Evolutionary conservation across 75 land plant genomes (phyloP).

Genomic region (Picea sitchensis): DNA sequence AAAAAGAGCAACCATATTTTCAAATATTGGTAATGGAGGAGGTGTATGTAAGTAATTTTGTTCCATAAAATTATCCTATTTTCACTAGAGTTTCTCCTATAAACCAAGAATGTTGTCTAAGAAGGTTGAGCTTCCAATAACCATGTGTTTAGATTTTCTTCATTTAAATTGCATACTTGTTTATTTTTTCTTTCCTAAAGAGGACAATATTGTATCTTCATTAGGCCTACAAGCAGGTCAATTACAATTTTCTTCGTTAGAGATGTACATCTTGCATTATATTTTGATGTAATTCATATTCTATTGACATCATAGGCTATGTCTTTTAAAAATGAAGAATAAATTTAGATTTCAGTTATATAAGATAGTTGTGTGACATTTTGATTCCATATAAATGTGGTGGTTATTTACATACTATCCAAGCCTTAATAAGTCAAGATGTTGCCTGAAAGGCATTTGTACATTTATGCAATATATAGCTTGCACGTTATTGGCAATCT

Average conservation of each 20-base stretch:
- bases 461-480: conserved; percentile 48
- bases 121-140: no score
- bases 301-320: neutral
- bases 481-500: no score
- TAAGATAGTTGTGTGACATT: neutral
- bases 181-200: neutral
- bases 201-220: neutral
- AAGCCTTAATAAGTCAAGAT: conserved; percentile 89
- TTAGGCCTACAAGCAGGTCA: neutral
- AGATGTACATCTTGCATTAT: neutral
- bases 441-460: conserved; percentile 90
- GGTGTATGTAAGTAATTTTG: no score
- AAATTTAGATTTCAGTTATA: neutral
- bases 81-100: no score
- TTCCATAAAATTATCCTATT: no score
- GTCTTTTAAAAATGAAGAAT: neutral
- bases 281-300: neutral
- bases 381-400: neutral
- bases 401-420: conserved; percentile 64
- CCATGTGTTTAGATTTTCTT: no score
- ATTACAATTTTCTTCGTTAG: neutral
- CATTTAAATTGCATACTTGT: no score
- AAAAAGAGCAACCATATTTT: no score
- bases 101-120: no score
- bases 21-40: no score